Percentiles rank a stretch among this genome's conserved stretches.
Conservation (phyloP, 108 stramenopile species). For the Nannochloropsis salina region DNA sequence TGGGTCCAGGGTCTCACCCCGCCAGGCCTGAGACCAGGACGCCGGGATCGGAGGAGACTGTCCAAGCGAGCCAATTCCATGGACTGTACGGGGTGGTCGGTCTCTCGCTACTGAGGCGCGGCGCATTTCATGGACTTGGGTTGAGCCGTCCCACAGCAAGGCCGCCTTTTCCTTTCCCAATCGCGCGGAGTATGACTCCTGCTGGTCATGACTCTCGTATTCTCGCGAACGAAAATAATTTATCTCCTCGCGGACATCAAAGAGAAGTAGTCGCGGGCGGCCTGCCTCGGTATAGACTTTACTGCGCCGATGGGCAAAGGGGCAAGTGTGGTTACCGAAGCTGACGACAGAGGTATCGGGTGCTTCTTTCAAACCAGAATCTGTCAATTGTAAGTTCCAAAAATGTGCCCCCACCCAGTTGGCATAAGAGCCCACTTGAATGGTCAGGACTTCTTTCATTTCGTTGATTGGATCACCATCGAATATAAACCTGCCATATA, state of each 20-base stretch:
- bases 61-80: not conserved
- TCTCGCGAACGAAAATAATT: not conserved
- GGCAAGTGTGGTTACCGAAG: not conserved
- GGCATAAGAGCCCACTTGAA: constrained; percentile 36
- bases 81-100: not conserved
- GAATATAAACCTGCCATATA: too few relatives aligned
- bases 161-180: constrained; percentile 1
- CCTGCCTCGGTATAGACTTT: constrained; percentile 7
- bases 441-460: constrained; percentile 2
- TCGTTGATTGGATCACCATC: too few relatives aligned
- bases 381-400: constrained; percentile 42
- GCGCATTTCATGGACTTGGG: not conserved
- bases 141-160: not conserved
- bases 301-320: not conserved
- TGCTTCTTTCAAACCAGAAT: not conserved
- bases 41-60: not conserved
- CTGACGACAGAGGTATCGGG: not conserved
- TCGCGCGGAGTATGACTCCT: not conserved
- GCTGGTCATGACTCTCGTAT: not conserved
- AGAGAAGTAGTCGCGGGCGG: not conserved
- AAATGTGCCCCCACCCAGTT: constrained; percentile 45
- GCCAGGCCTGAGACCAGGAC: not conserved
- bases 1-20: not conserved
- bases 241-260: not conserved
- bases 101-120: not conserved